Percentiles rank a stretch among this genome's conserved stretches.
Evolutionary conservation across 108 stramenopile species (phyloP).

Genomic region (Phaeodactylum tricornutum): DNA sequence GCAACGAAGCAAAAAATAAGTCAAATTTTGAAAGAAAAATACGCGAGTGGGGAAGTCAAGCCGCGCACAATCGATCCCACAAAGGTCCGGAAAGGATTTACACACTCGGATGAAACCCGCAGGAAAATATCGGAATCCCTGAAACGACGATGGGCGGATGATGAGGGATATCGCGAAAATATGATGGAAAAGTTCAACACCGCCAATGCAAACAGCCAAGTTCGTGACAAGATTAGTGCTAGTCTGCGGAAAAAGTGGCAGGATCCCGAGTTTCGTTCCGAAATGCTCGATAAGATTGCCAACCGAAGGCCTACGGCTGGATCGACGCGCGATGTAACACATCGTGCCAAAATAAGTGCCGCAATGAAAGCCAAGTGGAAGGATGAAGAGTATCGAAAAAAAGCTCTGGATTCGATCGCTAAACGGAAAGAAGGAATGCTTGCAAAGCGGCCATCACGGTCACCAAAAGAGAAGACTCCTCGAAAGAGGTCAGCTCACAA

Average conservation of each 20-base stretch:
- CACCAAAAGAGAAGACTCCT: conserved; percentile 1
- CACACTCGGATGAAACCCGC: conserved; percentile 69
- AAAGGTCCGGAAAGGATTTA: conserved; percentile 48
- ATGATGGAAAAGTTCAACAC: conserved; percentile 40
- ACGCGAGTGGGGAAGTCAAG: conserved; percentile 52
- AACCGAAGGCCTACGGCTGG: conserved; percentile 16
- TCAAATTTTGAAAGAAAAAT: conserved; percentile 55
- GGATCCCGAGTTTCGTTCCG: conserved; percentile 63
- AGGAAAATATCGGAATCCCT: conserved; percentile 64
- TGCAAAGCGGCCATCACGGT: background rate
- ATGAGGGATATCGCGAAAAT: conserved; percentile 44
- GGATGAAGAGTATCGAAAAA: conserved; percentile 61
- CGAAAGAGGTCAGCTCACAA: too few species aligned
- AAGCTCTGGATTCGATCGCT: conserved; percentile 47
- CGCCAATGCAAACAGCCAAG: conserved; percentile 10
- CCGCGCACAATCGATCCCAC: conserved; percentile 29
- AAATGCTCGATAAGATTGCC: conserved; percentile 61
- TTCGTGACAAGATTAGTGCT: conserved; percentile 43
- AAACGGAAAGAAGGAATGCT: conserved; percentile 14
- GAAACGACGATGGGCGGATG: conserved; percentile 49
- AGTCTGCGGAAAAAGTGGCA: conserved; percentile 70
- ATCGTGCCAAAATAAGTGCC: conserved; percentile 61
- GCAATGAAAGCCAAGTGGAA: conserved; percentile 81
- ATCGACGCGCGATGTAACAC: conserved; percentile 4
- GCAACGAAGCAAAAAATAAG: conserved; percentile 77